Evolutionary conservation across 495 filamentous ascomycete genomes (phyloP).

Genomic region (Rhypophila decipiens): DNA sequence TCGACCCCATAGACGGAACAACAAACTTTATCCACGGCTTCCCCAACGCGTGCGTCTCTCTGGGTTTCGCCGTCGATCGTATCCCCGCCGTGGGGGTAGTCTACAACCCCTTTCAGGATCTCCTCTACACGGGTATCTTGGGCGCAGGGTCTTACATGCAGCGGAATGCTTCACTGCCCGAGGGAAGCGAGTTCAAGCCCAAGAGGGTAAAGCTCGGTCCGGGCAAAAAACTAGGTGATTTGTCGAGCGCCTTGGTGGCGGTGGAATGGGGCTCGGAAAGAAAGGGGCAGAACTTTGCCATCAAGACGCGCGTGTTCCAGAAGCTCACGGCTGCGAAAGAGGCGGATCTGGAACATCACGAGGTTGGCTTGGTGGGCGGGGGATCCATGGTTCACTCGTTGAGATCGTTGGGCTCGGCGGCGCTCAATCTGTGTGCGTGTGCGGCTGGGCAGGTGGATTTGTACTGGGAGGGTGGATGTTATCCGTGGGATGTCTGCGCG

Average conservation of each 20-base stretch:
- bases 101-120: slow-evolving; percentile 70
- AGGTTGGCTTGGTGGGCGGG: too few relatives aligned
- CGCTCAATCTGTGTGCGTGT: slow-evolving; percentile 76
- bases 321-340: slow-evolving; percentile 57
- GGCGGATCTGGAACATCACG: slow-evolving; percentile 34
- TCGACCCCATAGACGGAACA: slow-evolving; percentile 87
- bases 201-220: slow-evolving; percentile 41
- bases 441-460: slow-evolving; percentile 72
- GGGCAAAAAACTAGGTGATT: slow-evolving; percentile 51
- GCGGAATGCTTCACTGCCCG: slow-evolving; percentile 25
- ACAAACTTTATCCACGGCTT: slow-evolving; percentile 83
- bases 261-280: slow-evolving; percentile 77
- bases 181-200: slow-evolving; percentile 14
- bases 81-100: slow-evolving; percentile 70
- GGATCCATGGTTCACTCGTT: slow-evolving; percentile 83
- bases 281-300: slow-evolving; percentile 65
- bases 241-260: slow-evolving; percentile 58
- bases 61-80: slow-evolving; percentile 63
- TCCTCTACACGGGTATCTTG: slow-evolving; percentile 63
- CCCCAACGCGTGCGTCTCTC: slow-evolving; percentile 74
- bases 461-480: slow-evolving; percentile 93
- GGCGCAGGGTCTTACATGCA: slow-evolving; percentile 62
- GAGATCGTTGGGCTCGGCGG: slow-evolving; percentile 69
- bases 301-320: slow-evolving; percentile 65
- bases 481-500: slow-evolving; percentile 92